A percentile compares a stretch with the other conserved stretches of the same genome.
Conservation (phyloP, 2,329 filamentous ascomycete genomes). For the Verticillium nubilum region DNA sequence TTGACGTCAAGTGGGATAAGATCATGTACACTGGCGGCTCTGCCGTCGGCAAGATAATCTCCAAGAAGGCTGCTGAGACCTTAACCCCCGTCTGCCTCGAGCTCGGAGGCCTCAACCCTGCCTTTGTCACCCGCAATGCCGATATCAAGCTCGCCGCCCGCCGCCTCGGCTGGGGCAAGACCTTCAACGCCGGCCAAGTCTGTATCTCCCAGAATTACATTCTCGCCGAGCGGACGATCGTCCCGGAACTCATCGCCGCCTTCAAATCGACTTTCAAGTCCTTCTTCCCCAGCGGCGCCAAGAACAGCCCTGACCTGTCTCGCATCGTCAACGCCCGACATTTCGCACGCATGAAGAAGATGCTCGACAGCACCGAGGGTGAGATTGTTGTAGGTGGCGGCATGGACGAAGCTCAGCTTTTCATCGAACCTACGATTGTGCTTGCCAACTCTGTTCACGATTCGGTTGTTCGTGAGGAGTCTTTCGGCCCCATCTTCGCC, state of each 20-base stretch:
- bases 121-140: constrained; percentile 80
- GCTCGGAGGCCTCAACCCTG: constrained; percentile 86
- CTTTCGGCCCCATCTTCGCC: constrained; percentile 88
- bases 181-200: constrained; percentile 80
- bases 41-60: constrained; percentile 76
- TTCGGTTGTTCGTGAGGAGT: constrained; percentile 82
- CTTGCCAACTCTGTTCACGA: constrained; percentile 63
- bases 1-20: constrained; percentile 94
- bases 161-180: constrained; percentile 84
- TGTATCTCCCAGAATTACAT: constrained; percentile 93
- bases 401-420: constrained; percentile 72
- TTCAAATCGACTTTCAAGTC: constrained; percentile 66
- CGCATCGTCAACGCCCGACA: constrained; percentile 77
- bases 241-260: constrained; percentile 67
- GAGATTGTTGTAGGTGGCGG: constrained; percentile 83
- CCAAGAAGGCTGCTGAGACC: constrained; percentile 82
- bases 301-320: constrained; percentile 70
- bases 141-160: constrained; percentile 76
- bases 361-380: constrained; percentile 81
- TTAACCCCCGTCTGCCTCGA: constrained; percentile 86
- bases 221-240: constrained; percentile 69
- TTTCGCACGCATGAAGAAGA: constrained; percentile 78
- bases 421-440: constrained; percentile 92
- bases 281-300: constrained; percentile 80
- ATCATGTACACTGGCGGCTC: constrained; percentile 91